Evolutionary conservation across 495 filamentous ascomycete species (phyloP).

Genomic region (Podospora appendiculata): DNA sequence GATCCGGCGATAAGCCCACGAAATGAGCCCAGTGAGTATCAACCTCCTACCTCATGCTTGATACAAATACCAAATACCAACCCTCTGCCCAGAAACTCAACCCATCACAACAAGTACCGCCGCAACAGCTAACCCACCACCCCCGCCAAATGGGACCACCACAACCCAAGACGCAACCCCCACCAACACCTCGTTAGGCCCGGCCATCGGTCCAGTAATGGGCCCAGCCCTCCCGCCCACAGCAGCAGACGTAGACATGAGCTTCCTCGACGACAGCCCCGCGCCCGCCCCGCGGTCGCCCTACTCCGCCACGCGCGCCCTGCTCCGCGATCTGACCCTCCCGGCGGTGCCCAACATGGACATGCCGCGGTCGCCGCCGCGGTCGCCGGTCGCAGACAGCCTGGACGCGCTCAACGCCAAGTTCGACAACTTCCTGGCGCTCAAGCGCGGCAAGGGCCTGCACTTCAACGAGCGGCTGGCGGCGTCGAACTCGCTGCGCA

Average conservation of each 20-base stretch:
- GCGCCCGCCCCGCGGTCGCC: conserved; percentile 51
- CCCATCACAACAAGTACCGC: no score
- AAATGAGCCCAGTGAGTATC: conserved; percentile 1
- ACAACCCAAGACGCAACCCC: neutral
- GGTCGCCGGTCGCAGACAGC: conserved; percentile 62
- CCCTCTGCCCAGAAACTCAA: no score
- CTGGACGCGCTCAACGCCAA: conserved; percentile 53
- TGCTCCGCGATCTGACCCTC: conserved; percentile 75
- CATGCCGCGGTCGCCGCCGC: conserved; percentile 80
- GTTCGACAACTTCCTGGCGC: conserved; percentile 71
- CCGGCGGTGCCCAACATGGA: conserved; percentile 70
- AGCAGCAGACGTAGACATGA: conserved; percentile 13
- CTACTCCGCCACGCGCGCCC: conserved; percentile 55
- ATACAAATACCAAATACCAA: no score
- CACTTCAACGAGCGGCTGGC: conserved; percentile 88
- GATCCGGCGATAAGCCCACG: neutral
- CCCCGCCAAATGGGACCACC: neutral
- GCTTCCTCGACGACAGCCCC: conserved; percentile 11
- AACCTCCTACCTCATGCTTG: neutral
- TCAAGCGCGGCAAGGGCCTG: conserved; percentile 70
- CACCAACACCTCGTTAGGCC: neutral
- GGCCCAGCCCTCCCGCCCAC: conserved; percentile 22
- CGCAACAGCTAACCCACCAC: neutral
- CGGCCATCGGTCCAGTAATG: conserved; percentile 26
- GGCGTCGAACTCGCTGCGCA: conserved; percentile 61